Evolutionary conservation across 805 yeast genomes (phyloP).

Genomic region (Saccharomyces cerevisiae): DNA sequence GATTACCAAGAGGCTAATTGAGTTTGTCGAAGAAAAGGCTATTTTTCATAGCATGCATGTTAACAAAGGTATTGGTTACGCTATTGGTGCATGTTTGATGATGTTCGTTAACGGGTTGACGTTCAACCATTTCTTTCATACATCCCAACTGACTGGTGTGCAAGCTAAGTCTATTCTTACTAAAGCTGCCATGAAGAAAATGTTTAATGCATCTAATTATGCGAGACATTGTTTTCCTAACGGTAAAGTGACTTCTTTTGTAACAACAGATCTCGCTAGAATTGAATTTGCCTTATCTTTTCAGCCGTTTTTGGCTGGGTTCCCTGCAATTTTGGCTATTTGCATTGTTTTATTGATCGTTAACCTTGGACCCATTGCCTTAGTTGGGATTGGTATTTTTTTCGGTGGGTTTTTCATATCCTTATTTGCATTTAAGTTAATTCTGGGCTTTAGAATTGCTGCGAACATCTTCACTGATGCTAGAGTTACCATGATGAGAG

Average conservation of each 20-base stretch:
- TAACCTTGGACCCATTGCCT: constrained; percentile 63
- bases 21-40: constrained; percentile 49
- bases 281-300: constrained; percentile 69
- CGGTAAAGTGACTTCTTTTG: constrained; percentile 64
- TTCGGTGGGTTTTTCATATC: constrained; percentile 37
- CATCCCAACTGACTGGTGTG: constrained; percentile 57
- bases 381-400: constrained; percentile 58
- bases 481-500: constrained; percentile 70
- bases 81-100: constrained; percentile 58
- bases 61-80: constrained; percentile 66
- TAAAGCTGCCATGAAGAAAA: constrained; percentile 60
- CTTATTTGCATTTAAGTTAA: constrained; percentile 39
- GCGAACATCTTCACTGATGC: constrained; percentile 63
- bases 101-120: constrained; percentile 41
- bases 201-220: constrained; percentile 50
- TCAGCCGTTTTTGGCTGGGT: constrained; percentile 53
- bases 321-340: constrained; percentile 57
- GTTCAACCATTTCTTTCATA: constrained; percentile 58
- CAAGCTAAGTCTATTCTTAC: constrained; percentile 63
- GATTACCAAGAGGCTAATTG: constrained; percentile 54
- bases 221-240: constrained; percentile 55
- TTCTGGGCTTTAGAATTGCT: constrained; percentile 48
- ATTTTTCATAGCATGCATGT: constrained; percentile 34
- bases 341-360: constrained; percentile 55
- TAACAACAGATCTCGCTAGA: constrained; percentile 76